phyloP scores from a whole-genome alignment of 1,284 basidiomycete species.

The Apiotrichum siamense region DNA sequence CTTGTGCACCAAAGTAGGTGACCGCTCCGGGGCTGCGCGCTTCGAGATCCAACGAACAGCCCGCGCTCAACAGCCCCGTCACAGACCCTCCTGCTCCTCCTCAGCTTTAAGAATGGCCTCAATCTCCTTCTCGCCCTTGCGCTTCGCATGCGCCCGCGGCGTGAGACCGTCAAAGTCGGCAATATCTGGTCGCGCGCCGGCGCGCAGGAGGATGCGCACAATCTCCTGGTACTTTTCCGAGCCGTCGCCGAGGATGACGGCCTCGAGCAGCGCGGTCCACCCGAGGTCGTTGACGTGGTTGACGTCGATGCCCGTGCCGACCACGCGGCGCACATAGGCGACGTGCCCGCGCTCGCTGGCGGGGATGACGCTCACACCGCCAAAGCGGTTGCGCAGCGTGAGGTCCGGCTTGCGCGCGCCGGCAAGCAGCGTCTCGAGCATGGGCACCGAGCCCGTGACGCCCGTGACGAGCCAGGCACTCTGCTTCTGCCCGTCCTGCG shows the following conservation, averaged over 20 bases:
- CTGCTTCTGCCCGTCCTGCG: not conserved
- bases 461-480: constrained; percentile 12
- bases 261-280: constrained; percentile 12
- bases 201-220: constrained; percentile 5
- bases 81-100: too few relatives aligned
- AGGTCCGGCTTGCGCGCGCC: constrained; percentile 3
- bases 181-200: too few relatives aligned
- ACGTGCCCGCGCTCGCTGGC: constrained; percentile 11
- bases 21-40: too few relatives aligned
- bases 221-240: constrained; percentile 2
- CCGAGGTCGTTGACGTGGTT: constrained; percentile 13
- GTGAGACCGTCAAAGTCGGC: too few relatives aligned
- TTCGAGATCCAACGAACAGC: too few relatives aligned
- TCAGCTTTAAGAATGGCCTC: too few relatives aligned
- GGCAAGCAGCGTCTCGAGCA: constrained; percentile 8
- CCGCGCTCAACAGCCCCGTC: too few relatives aligned
- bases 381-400: constrained; percentile 7
- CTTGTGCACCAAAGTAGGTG: too few relatives aligned
- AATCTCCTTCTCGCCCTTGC: too few relatives aligned
- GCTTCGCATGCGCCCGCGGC: too few relatives aligned
- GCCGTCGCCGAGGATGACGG: constrained; percentile 13
- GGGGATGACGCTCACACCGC: constrained; percentile 11
- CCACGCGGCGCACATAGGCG: constrained; percentile 6
- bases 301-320: constrained; percentile 6
- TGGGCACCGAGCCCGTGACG: constrained; percentile 8